Percentiles rank a stretch among this genome's conserved stretches.
phyloP scores from a whole-genome alignment of 805 yeast genomes.

The Pichia membranifaciens region DNA sequence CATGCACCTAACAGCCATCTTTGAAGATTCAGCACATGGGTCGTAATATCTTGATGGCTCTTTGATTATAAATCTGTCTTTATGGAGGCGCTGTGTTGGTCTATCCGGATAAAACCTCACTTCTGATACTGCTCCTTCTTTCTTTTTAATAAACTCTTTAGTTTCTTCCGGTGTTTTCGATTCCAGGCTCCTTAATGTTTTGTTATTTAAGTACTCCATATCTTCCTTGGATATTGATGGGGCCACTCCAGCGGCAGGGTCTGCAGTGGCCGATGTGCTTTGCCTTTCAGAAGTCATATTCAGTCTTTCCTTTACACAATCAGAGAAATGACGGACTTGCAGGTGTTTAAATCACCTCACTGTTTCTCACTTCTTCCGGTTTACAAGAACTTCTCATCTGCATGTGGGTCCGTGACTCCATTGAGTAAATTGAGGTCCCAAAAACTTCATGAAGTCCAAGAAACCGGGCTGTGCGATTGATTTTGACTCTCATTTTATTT shows the following conservation, averaged over 20 bases:
- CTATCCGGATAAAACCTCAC: conserved; percentile 79
- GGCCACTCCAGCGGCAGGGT: conserved; percentile 2
- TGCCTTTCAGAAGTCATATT: not conserved
- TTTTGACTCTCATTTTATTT: too few species aligned
- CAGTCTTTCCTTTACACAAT: too few species aligned
- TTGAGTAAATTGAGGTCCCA: too few species aligned
- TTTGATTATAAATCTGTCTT: conserved; percentile 62
- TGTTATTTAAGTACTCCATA: conserved; percentile 22
- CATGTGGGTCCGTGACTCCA: too few species aligned
- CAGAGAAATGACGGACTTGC: too few species aligned
- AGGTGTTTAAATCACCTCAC: too few species aligned
- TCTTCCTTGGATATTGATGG: conserved; percentile 16
- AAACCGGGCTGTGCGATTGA: too few species aligned
- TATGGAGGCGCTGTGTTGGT: conserved; percentile 68
- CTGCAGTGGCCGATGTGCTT: not conserved
- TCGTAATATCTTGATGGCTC: conserved; percentile 83
- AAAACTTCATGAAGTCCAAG: too few species aligned
- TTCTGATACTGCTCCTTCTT: conserved; percentile 39
- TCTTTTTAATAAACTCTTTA: conserved; percentile 41
- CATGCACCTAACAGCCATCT: conserved; percentile 80
- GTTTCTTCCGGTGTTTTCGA: conserved; percentile 30
- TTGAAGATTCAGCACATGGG: conserved; percentile 87
- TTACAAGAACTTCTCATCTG: too few species aligned
- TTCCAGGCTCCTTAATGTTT: conserved; percentile 20
- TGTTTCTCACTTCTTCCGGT: too few species aligned